phyloP scores from a whole-genome alignment of 768 basidiomycete genomes.

The Mycena galericulata region DNA sequence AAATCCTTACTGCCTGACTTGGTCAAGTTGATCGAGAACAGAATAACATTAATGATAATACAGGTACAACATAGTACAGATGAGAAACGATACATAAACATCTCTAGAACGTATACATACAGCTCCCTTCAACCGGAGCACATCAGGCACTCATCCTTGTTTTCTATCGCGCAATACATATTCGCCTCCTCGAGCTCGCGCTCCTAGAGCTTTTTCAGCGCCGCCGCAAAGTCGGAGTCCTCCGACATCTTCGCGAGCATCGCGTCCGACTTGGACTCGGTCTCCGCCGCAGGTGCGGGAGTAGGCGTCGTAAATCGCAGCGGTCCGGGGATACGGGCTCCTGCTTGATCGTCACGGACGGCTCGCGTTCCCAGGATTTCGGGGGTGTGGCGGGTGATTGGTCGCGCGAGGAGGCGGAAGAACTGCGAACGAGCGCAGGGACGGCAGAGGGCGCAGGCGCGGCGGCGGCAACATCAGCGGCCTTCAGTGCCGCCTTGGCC shows the following conservation, averaged over 20 bases:
- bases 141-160: conserved; percentile 95
- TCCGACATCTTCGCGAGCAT: conserved; percentile 66
- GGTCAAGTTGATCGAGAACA: no score
- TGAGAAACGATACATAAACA: not conserved
- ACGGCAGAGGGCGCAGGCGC: conserved; percentile 35
- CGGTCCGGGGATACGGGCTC: conserved; percentile 38
- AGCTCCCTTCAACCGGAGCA: conserved; percentile 75
- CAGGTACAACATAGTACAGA: not conserved
- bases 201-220: conserved; percentile 74
- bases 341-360: conserved; percentile 39
- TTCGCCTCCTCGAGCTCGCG: conserved; percentile 85
- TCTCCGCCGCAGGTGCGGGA: conserved; percentile 35
- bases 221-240: conserved; percentile 83
- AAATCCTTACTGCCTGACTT: no score
- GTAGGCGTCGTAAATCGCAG: conserved; percentile 7
- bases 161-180: conserved; percentile 87
- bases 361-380: conserved; percentile 26
- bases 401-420: conserved; percentile 34
- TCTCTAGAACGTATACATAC: not conserved
- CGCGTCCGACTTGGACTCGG: conserved; percentile 54
- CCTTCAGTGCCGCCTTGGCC: not conserved
- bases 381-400: conserved; percentile 29
- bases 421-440: conserved; percentile 41
- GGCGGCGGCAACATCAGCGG: conserved; percentile 33
- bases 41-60: not conserved